A percentile compares a stretch with the other conserved stretches of the same genome.
Conservation (phyloP, 2,329 filamentous ascomycete species). For the Fusarium zealandicum region DNA sequence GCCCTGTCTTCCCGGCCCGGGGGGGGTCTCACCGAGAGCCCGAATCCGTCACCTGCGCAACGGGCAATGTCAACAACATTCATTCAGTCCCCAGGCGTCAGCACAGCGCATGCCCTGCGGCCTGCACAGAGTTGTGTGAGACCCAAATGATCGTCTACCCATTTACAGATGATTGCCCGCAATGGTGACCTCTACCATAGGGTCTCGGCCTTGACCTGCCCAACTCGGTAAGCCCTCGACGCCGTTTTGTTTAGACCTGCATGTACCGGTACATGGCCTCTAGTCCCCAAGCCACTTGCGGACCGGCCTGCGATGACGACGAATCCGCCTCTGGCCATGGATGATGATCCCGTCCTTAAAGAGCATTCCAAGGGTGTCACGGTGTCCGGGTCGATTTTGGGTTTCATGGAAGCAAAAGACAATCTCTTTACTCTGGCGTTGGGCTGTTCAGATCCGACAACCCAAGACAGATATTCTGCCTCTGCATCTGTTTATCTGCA, state of each 20-base stretch:
- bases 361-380: constrained; percentile 15
- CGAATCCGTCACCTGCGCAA: constrained; percentile 27
- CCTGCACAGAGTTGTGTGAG: not conserved
- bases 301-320: constrained; percentile 30
- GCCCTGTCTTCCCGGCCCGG: not conserved
- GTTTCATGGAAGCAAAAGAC: not conserved
- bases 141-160: not conserved
- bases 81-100: constrained; percentile 15
- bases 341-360: not conserved
- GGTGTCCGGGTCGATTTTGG: too few species aligned
- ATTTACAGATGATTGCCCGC: too few species aligned
- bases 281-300: constrained; percentile 29
- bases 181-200: constrained; percentile 4
- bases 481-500: constrained; percentile 1
- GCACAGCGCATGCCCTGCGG: not conserved
- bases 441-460: too few species aligned
- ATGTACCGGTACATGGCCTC: constrained; percentile 21
- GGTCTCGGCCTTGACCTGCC: constrained; percentile 18
- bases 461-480: not conserved
- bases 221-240: constrained; percentile 28
- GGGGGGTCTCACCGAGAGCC: constrained; percentile 15
- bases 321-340: constrained; percentile 16
- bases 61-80: constrained; percentile 17
- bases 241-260: not conserved
- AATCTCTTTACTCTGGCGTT: not conserved